These are phyloP conservation scores for Macadamia integrifolia DNA, from an alignment of 164 flowering plant species.

Conservation along the genomic window DNA sequence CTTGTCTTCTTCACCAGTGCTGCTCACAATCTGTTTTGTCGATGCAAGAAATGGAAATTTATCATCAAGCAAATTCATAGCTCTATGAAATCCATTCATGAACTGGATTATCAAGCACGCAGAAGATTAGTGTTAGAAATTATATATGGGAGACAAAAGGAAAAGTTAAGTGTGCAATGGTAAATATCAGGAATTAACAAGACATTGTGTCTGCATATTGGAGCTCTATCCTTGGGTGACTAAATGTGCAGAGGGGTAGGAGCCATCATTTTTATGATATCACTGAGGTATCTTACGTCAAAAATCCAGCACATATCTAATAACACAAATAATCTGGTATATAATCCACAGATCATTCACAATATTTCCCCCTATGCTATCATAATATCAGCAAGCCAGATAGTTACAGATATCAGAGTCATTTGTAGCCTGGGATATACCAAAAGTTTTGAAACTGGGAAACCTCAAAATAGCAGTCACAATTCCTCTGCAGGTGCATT, in stretches of 20 bases:
- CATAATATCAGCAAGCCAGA: background rate
- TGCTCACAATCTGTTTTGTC: constrained; percentile 80
- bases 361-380: background rate
- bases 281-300: background rate
- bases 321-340: background rate
- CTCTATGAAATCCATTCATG: constrained; percentile 86
- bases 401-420: background rate
- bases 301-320: background rate
- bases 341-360: background rate
- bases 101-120: constrained; percentile 47
- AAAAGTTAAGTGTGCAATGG: background rate
- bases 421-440: background rate
- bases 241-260: background rate
- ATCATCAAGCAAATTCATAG: constrained; percentile 87
- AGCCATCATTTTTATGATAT: background rate
- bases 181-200: background rate
- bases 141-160: background rate
- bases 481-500: background rate
- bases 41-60: constrained; percentile 75
- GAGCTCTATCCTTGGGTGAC: background rate
- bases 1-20: constrained; percentile 73
- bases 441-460: background rate
- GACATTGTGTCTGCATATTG: background rate
- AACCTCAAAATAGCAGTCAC: background rate
- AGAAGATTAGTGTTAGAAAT: constrained; percentile 10